A percentile compares a stretch with the other conserved stretches of the same genome.
These are phyloP conservation scores for Alliaria petiolata DNA, from an alignment of 345 rosid species.

Conservation along the genomic window DNA sequence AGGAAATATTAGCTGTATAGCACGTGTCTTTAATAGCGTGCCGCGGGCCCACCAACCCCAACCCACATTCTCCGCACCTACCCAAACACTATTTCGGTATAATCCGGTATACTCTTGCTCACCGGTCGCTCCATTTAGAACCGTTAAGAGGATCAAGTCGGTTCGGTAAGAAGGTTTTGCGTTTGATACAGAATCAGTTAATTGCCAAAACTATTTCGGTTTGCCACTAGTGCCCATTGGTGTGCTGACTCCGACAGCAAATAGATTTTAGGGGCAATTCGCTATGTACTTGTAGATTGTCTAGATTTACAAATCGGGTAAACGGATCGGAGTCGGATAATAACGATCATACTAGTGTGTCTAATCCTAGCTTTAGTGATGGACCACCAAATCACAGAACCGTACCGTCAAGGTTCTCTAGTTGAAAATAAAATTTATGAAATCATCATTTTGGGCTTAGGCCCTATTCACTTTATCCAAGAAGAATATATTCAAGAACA, in stretches of 20 bases:
- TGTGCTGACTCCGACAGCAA: no score
- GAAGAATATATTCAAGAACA: no score
- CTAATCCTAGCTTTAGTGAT: neutral
- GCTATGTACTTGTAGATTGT: no score
- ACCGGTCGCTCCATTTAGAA: neutral
- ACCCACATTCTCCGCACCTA: neutral
- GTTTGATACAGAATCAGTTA: neutral
- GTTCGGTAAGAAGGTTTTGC: neutral
- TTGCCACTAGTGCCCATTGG: no score
- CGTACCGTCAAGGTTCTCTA: neutral
- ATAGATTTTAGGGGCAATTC: no score
- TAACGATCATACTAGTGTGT: neutral
- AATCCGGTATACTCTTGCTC: neutral
- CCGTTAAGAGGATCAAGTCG: neutral
- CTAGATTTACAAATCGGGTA: neutral
- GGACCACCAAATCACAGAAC: neutral
- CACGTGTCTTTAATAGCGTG: neutral
- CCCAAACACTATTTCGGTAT: neutral
- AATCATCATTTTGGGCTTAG: neutral
- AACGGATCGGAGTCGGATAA: neutral
- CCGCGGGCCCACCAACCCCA: neutral
- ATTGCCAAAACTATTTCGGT: no score
- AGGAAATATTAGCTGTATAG: neutral
- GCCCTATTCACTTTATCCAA: neutral
- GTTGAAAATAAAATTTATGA: neutral